Conservation (phyloP, 1,284 basidiomycete genomes). For the Heliocybe sulcata region DNA sequence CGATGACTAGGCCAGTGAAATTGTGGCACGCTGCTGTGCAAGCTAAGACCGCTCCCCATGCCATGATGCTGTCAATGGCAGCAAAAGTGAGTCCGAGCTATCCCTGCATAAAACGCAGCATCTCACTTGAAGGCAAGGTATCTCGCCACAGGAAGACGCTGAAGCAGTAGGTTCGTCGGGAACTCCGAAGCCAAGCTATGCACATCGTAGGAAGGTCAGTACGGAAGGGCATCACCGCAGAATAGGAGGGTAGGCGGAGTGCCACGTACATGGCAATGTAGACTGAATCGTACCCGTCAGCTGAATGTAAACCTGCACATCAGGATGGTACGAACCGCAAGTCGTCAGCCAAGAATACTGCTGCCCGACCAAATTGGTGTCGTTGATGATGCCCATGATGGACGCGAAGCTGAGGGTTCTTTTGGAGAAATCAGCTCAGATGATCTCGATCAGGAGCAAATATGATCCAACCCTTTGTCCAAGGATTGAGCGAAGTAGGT, state of each 20-base stretch:
- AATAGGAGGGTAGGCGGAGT: not conserved
- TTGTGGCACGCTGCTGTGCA: conserved; percentile 40
- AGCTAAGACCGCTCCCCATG: conserved; percentile 42
- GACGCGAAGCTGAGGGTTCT: conserved; percentile 43
- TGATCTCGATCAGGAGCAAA: not conserved
- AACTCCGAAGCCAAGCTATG: conserved; percentile 41
- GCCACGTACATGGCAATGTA: conserved; percentile 32
- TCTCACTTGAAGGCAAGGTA: conserved; percentile 37
- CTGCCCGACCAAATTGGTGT: conserved; percentile 38
- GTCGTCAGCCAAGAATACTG: conserved; percentile 46
- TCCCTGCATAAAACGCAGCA: not conserved
- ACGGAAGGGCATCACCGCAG: too few relatives aligned
- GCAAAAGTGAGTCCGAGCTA: not conserved
- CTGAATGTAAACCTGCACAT: not conserved
- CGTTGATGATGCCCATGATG: conserved; percentile 46
- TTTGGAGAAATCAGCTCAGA: conserved; percentile 14
- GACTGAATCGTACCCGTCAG: conserved; percentile 18
- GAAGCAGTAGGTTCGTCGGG: conserved; percentile 40
- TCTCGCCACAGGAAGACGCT: conserved; percentile 40
- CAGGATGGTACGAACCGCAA: conserved; percentile 25
- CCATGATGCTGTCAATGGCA: conserved; percentile 25
- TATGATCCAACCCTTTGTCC: conserved; percentile 36
- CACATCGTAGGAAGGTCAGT: too few relatives aligned
- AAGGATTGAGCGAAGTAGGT: conserved; percentile 47
- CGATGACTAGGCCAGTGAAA: conserved; percentile 36